phyloP scores from a whole-genome alignment of 1,139 yeast genomes.

The Kazachstania sp. region DNA sequence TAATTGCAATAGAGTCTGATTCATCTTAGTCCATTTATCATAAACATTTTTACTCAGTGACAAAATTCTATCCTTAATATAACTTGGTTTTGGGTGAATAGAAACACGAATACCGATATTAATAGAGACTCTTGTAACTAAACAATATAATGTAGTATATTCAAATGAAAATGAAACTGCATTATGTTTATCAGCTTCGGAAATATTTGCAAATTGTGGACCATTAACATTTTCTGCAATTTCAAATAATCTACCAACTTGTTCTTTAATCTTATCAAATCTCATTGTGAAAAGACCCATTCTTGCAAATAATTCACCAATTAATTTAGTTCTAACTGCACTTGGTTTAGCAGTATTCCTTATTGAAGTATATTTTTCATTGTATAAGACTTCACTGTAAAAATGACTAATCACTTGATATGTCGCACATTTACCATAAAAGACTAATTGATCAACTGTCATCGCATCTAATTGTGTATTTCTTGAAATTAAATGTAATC shows the following conservation, averaged over 20 bases:
- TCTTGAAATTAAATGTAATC: slow-evolving; percentile 8
- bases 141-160: neutral
- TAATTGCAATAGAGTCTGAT: slow-evolving; percentile 3
- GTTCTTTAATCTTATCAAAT: slow-evolving; percentile 14
- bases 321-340: slow-evolving; percentile 10
- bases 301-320: slow-evolving; percentile 16
- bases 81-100: slow-evolving; percentile 1
- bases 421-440: slow-evolving; percentile 18
- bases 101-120: slow-evolving; percentile 1
- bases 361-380: slow-evolving; percentile 23
- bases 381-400: slow-evolving; percentile 18
- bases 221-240: slow-evolving; percentile 8
- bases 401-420: slow-evolving; percentile 15
- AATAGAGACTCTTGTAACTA: neutral
- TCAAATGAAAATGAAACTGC: slow-evolving; percentile 1
- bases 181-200: neutral
- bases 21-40: slow-evolving; percentile 3
- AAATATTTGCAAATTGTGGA: neutral
- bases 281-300: slow-evolving; percentile 8
- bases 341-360: slow-evolving; percentile 22
- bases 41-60: slow-evolving; percentile 2
- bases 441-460: slow-evolving; percentile 9
- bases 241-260: slow-evolving; percentile 14
- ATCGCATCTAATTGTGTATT: slow-evolving; percentile 10
- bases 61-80: neutral